phyloP scores from a whole-genome alignment of 768 basidiomycete genomes.

The Gloeostereum incarnatum region DNA sequence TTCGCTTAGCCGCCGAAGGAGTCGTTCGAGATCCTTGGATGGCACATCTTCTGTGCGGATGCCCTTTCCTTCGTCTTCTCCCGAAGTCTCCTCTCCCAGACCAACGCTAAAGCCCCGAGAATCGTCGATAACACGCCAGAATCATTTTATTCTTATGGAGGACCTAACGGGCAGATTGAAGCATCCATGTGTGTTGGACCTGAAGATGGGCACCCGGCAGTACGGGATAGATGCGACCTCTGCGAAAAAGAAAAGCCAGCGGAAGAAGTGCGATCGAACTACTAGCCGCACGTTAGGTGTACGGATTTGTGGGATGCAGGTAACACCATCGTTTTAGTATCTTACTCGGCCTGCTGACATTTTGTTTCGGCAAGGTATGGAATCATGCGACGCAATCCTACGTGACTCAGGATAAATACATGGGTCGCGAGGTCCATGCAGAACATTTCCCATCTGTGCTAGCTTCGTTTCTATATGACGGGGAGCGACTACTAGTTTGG shows the following conservation, averaged over 20 bases:
- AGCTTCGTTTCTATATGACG: slow-evolving; percentile 78
- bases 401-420: slow-evolving; percentile 92
- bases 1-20: slow-evolving; percentile 25
- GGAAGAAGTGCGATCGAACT: slow-evolving; percentile 96
- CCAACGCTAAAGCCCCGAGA: slow-evolving; percentile 27
- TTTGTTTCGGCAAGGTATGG: slow-evolving; percentile 64
- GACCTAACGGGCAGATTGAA: slow-evolving; percentile 91
- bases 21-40: slow-evolving; percentile 27
- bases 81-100: slow-evolving; percentile 16
- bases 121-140: slow-evolving; percentile 67
- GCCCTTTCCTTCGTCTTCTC: slow-evolving; percentile 8
- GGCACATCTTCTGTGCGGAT: slow-evolving; percentile 1
- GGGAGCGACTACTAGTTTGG: slow-evolving; percentile 73
- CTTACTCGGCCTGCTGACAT: slow-evolving; percentile 3
- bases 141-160: slow-evolving; percentile 99
- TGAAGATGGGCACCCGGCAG: slow-evolving; percentile 99
- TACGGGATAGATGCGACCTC: slow-evolving; percentile 93
- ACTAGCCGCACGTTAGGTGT: slow-evolving; percentile 89
- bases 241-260: slow-evolving; percentile 94
- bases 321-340: slow-evolving; percentile 17
- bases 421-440: slow-evolving; percentile 81
- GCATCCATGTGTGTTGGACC: slow-evolving; percentile 89
- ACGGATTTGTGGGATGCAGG: slow-evolving; percentile 98
- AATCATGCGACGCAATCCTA: slow-evolving; percentile 79
- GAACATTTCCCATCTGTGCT: slow-evolving; percentile 81